Evolutionary conservation across 768 basidiomycete species (phyloP), one percentile per base, ranked within the genome.

Genomic region (Asterophora parasitica): DNA sequence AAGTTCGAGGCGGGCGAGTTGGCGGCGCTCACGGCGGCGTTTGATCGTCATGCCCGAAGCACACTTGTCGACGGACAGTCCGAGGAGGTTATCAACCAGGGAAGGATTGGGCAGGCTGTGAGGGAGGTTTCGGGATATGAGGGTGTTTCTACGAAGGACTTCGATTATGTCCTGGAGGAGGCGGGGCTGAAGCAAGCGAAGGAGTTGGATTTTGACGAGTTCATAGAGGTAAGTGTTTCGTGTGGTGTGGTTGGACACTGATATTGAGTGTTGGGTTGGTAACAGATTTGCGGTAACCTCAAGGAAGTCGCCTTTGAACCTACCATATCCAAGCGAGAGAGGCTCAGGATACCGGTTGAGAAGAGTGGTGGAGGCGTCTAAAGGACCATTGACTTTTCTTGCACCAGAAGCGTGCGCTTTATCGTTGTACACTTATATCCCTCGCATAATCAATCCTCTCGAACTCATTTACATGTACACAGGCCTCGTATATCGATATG

Each of bases 131-230:
- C 72, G 11, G 82, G 78, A 23, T 88, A 89, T 55, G 81, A 79
- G 54, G 75, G 69, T 11, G 52, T 48, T 8, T 40, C 19, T 7
- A 33, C n/a, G 46, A 54, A 47, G 38, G 56, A 57, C 16, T 51
- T 49, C 28, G 34, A 81, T 28, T 86, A 90, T 61, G 88, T 91
- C 1, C 73, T 94, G 43, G 75, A 76, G 46, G 83, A 87, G 61
- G 83, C 86, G 51, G 92, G 88, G 3, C 80, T 88, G 63, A 66
- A 70, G 41, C 65, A 66, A 16, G 71, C 74, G 56, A 64, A 66
- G 23, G 75, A 76, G 20, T 66, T 96, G 39, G 81, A 83, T 52
- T 82, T 91, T 58, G 88, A 94, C 54, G 88, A 90, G 60, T 94
- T 94, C 63, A 72, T 93, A 41, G 91, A 94, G 79, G 89, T 89